Evolutionary conservation across 768 basidiomycete genomes (phyloP).

Genomic region (Boletellus emodensis): DNA sequence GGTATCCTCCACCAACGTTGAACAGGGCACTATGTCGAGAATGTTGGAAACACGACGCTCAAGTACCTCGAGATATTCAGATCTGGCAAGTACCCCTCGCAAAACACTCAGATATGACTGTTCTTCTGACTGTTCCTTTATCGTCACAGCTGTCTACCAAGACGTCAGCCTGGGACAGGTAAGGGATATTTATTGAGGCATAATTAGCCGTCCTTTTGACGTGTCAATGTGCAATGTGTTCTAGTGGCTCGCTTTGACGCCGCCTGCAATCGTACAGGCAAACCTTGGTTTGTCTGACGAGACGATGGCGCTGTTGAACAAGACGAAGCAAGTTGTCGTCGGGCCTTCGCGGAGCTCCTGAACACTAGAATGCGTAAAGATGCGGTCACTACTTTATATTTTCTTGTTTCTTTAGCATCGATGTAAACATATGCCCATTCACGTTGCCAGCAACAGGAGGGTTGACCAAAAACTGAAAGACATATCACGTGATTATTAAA

Average conservation of each 20-base stretch:
- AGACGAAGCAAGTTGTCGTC: conserved; percentile 38
- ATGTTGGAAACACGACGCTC: conserved; percentile 47
- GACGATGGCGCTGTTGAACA: conserved; percentile 34
- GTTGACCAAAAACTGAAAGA: too few species aligned
- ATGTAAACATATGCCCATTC: too few species aligned
- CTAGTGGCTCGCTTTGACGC: conserved; percentile 45
- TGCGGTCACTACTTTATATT: too few species aligned
- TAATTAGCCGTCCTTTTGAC: too few species aligned
- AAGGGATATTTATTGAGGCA: not conserved
- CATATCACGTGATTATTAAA: not conserved
- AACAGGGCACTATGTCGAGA: conserved; percentile 52
- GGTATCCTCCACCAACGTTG: not conserved
- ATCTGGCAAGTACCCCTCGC: conserved; percentile 25
- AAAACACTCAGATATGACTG: not conserved
- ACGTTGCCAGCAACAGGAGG: too few species aligned
- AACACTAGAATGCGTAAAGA: not conserved
- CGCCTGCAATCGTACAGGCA: conserved; percentile 43
- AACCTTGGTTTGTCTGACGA: conserved; percentile 40
- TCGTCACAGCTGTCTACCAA: conserved; percentile 19
- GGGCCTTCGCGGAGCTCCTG: conserved; percentile 15
- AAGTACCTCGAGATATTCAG: conserved; percentile 48
- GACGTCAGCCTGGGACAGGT: conserved; percentile 47
- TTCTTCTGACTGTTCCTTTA: not conserved
- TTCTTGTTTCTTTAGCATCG: too few species aligned
- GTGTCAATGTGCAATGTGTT: not conserved